A percentile compares a stretch with the other conserved stretches of the same genome.
Conservation (phyloP, 495 filamentous ascomycete species). For the Neohortaea acidophila region DNA sequence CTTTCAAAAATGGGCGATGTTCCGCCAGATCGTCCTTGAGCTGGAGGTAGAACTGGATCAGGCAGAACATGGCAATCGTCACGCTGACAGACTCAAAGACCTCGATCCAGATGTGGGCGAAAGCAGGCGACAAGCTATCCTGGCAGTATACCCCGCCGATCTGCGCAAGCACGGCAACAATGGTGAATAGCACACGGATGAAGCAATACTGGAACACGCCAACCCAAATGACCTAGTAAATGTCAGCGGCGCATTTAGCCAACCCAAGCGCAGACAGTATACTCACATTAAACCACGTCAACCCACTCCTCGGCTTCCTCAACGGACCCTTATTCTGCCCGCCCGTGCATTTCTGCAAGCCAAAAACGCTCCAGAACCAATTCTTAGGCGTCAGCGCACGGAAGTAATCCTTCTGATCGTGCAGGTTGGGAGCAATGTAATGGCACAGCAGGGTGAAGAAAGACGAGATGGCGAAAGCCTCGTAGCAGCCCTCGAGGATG, state of each 20-base stretch:
- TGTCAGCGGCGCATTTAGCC: too few relatives aligned
- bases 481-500: constrained; percentile 73
- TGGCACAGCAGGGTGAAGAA: constrained; percentile 84
- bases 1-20: constrained; percentile 64
- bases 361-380: constrained; percentile 64
- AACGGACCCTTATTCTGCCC: constrained; percentile 46
- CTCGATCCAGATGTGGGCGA: constrained; percentile 69
- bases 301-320: constrained; percentile 61
- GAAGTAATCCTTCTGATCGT: constrained; percentile 81
- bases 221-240: constrained; percentile 59
- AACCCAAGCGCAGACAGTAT: too few relatives aligned
- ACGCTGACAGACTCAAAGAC: constrained; percentile 58
- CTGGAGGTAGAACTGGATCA: constrained; percentile 83
- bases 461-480: constrained; percentile 78
- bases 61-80: constrained; percentile 76
- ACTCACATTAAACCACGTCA: constrained; percentile 76
- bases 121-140: constrained; percentile 57
- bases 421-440: constrained; percentile 66
- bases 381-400: constrained; percentile 47
- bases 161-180: constrained; percentile 62
- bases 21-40: constrained; percentile 51
- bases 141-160: constrained; percentile 59
- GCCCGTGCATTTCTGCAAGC: constrained; percentile 53
- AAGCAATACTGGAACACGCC: constrained; percentile 85
- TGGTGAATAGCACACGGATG: constrained; percentile 68